Base-by-base conservation (phyloP, 2,329 filamentous ascomycete genomes). In the Dactylellina haptotyla region DNA sequence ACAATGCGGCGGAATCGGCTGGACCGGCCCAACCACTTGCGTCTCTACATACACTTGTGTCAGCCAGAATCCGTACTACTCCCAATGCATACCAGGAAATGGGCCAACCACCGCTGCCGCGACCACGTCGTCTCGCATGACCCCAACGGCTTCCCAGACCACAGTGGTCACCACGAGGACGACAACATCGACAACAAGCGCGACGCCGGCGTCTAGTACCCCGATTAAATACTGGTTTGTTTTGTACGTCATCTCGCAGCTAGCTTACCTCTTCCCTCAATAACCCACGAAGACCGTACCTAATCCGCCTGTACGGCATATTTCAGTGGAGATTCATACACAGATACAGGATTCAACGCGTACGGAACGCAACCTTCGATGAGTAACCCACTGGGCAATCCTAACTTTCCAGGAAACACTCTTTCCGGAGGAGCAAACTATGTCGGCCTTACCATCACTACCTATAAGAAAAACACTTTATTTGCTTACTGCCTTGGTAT, bases 361-460 rank as follows among this genome's bases (percentile, higher is more conserved):
- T 82, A 80, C 4, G 81, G 82, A 20, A 79, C 82, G 0, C 83
- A 86, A 32, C 87, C 88, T 0, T 84, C 82, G 4, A 75, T 81
- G 3, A 79, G 80, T 3, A 86, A 87, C 76, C 87, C 87, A 0
- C 81, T 89, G 73, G 87, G 88, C 0, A 90, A 90, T 76, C 88
- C 88, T 0, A 46, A 81, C 0, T 86, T 85, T 75, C 84, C 84
- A 0, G 83, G 84, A 14, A 83, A 79, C 71, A 85, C 85, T 18
- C 82, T 83, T 0, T 80, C 82, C 4, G 84, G 84, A 18, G 85
- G 85, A 9, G 78, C 81, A n/a, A 85, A 86, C 75, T 86, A 84
- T 84, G 80, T 85, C 26, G 84, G 82, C 41, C 83, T 81, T 67
- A 79, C 86, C 2, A 83, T 83, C 0, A 81, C 80, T 2, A 80